phyloP scores from a whole-genome alignment of 2,329 filamentous ascomycete species.

The Paracamarosporium sp. region DNA sequence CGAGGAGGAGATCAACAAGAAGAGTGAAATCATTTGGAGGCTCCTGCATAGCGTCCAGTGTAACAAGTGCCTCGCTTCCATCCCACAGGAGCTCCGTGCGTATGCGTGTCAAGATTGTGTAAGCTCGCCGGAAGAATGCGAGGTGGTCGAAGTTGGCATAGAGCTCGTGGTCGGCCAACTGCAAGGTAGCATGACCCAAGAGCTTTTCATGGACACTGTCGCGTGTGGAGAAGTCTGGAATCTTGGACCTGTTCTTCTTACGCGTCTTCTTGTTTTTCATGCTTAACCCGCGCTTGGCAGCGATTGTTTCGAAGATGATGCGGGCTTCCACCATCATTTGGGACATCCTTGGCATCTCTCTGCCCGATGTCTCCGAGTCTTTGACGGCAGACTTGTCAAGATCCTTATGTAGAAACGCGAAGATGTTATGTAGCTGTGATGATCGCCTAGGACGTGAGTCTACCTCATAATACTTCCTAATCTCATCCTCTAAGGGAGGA shows the following conservation, averaged over 20 bases:
- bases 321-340: conserved; percentile 4
- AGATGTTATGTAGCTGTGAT: conserved; percentile 23
- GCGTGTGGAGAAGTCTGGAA: conserved; percentile 13
- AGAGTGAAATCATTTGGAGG: conserved; percentile 13
- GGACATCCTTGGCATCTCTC: not conserved
- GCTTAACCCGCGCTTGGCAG: not conserved
- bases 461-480: conserved; percentile 18
- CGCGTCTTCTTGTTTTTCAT: conserved; percentile 10
- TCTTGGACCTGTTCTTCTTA: not conserved
- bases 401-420: conserved; percentile 15
- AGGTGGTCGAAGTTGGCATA: conserved; percentile 29
- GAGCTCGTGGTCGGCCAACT: conserved; percentile 19
- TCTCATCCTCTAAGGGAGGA: conserved; percentile 16
- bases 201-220: conserved; percentile 8
- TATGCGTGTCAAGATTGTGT: conserved; percentile 13
- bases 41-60: conserved; percentile 6
- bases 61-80: conserved; percentile 3
- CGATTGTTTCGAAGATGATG: conserved; percentile 10
- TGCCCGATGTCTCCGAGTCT: not conserved
- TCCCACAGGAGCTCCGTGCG: conserved; percentile 18
- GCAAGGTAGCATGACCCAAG: conserved; percentile 9
- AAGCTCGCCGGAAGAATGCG: conserved; percentile 23
- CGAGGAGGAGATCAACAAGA: conserved; percentile 14
- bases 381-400: not conserved
- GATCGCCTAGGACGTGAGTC: conserved; percentile 14